These are phyloP conservation scores for Yarrowia osloensis DNA, from an alignment of 805 yeast species.

Conservation along the genomic window DNA sequence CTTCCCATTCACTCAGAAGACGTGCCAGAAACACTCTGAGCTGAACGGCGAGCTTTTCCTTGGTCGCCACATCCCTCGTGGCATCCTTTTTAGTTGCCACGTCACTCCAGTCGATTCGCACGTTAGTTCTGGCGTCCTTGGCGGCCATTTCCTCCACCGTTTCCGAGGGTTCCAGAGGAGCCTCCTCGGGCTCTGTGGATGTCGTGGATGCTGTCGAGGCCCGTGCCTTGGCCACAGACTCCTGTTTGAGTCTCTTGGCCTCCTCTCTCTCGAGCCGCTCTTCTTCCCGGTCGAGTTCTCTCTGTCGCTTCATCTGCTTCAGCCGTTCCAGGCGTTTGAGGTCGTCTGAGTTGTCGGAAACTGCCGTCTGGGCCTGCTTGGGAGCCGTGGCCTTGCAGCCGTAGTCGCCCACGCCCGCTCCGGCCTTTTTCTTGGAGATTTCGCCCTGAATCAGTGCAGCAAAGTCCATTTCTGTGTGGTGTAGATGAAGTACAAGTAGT, in stretches of 20 bases:
- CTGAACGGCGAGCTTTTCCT: conserved; percentile 38
- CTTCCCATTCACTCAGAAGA: conserved; percentile 46
- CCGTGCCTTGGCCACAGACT: background rate
- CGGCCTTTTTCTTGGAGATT: conserved; percentile 8
- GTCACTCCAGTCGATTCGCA: conserved; percentile 5
- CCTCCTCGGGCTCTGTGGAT: background rate
- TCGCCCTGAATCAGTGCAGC: conserved; percentile 25
- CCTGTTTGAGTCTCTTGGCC: background rate
- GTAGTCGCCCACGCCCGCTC: background rate
- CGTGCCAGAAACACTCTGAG: conserved; percentile 52
- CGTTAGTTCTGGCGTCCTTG: conserved; percentile 5
- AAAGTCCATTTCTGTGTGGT: conserved; percentile 10
- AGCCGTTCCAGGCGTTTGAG: conserved; percentile 29
- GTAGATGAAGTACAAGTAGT: background rate
- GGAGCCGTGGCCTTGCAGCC: background rate
- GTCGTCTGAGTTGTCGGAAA: background rate
- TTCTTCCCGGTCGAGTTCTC: conserved; percentile 4
- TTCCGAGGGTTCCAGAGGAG: background rate
- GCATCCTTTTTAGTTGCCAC: conserved; percentile 8
- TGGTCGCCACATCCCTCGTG: background rate
- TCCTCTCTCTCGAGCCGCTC: background rate
- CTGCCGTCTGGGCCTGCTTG: background rate
- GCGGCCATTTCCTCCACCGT: background rate
- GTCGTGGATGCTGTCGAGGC: background rate
- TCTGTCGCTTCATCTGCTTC: conserved; percentile 36